These are phyloP conservation scores for Cercospora zeina DNA, from an alignment of 2,329 filamentous ascomycete species.

Conservation along the genomic window DNA sequence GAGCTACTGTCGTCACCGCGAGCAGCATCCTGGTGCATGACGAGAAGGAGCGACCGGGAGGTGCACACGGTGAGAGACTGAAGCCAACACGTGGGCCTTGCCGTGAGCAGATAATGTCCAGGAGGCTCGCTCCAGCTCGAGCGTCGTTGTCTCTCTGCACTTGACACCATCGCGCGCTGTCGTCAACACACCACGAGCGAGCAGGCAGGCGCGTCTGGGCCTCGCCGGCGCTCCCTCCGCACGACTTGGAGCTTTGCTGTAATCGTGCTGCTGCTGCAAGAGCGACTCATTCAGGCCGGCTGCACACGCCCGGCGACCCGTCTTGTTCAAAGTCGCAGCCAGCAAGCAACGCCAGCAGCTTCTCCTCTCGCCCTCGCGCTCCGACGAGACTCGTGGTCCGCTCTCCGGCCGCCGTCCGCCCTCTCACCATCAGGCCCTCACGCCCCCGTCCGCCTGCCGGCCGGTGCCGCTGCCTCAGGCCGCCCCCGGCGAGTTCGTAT, in stretches of 20 bases:
- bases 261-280: background rate
- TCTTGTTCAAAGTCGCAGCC: background rate
- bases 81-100: constrained; percentile 10
- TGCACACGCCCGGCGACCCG: constrained; percentile 4
- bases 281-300: background rate
- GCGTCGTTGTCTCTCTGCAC: background rate
- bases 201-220: background rate
- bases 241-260: background rate
- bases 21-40: background rate
- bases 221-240: background rate
- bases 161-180: background rate
- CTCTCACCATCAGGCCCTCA: background rate
- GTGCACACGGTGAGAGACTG: background rate
- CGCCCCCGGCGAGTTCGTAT: background rate
- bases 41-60: background rate
- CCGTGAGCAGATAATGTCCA: background rate
- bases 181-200: background rate
- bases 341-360: background rate
- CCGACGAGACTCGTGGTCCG: no score
- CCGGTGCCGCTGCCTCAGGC: constrained; percentile 5
- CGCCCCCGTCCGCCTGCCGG: background rate
- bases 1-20: constrained; percentile 1
- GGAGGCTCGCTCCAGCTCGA: background rate
- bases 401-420: background rate
- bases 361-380: background rate